Evolutionary conservation across 106 monocot species (phyloP).

Genomic region (Gastrodia elata): DNA sequence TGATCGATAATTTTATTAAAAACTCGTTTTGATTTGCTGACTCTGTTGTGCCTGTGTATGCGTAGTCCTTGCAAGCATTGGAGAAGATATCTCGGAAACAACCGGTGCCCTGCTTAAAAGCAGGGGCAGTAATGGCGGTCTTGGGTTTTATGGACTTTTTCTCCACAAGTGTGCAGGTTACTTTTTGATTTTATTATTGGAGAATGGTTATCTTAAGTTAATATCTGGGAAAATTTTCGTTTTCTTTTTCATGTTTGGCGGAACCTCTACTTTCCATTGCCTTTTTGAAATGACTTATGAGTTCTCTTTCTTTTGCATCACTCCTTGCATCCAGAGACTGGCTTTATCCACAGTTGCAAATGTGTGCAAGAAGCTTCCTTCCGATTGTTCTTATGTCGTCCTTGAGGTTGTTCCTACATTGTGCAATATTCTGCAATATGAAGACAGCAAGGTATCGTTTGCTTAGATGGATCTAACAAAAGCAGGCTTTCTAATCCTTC

Average conservation of each 20-base stretch:
- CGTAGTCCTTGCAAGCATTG: conserved; percentile 74
- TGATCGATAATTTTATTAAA: not conserved
- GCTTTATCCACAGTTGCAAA: conserved; percentile 68
- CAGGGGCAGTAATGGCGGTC: conserved; percentile 51
- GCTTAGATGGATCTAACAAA: not conserved
- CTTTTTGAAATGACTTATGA: not conserved
- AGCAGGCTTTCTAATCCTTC: not conserved
- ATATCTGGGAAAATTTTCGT: not conserved
- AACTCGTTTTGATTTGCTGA: not conserved
- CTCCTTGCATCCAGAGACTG: conserved; percentile 38
- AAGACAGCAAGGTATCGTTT: conserved; percentile 56
- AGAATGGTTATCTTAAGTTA: not conserved
- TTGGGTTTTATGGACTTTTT: conserved; percentile 76
- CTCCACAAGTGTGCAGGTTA: conserved; percentile 63
- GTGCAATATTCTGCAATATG: conserved; percentile 65
- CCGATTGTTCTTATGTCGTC: conserved; percentile 44
- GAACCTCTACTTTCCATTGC: not conserved
- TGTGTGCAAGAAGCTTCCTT: conserved; percentile 63
- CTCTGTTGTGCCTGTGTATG: not conserved
- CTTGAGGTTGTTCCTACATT: conserved; percentile 58
- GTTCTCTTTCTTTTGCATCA: not conserved
- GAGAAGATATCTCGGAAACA: conserved; percentile 63
- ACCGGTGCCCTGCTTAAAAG: conserved; percentile 58
- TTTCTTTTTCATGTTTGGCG: not conserved
- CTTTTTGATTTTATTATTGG: not conserved